Evolutionary conservation across 306 rosid genomes (phyloP).

Genomic region (Inga leiocalycina): DNA sequence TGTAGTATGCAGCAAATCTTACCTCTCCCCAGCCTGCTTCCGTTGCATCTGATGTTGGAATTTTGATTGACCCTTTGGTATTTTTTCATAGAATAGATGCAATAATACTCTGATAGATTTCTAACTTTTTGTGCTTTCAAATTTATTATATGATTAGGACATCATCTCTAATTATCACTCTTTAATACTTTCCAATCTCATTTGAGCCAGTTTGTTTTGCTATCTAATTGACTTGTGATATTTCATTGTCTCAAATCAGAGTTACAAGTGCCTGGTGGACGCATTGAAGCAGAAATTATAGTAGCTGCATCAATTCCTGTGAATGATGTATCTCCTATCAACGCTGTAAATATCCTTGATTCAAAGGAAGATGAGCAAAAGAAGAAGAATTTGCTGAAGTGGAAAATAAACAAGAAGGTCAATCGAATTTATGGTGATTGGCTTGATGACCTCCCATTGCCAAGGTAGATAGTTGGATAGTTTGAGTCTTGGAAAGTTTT

Average conservation of each 20-base stretch:
- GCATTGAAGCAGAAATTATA: conserved; percentile 53
- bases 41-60: neutral
- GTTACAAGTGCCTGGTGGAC: conserved; percentile 53
- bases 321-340: conserved; percentile 45
- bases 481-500: conserved; percentile 16
- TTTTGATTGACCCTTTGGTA: neutral
- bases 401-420: conserved; percentile 80
- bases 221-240: conserved; percentile 14
- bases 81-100: neutral
- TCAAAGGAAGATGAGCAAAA: conserved; percentile 51
- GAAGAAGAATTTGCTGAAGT: conserved; percentile 56
- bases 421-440: conserved; percentile 87
- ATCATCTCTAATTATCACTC: conserved; percentile 23
- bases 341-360: conserved; percentile 32
- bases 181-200: neutral
- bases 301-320: conserved; percentile 42
- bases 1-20: conserved; percentile 9
- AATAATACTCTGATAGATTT: neutral
- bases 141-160: neutral
- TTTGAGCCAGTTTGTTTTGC: neutral
- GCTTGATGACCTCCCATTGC: conserved; percentile 81
- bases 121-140: neutral
- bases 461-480: conserved; percentile 44
- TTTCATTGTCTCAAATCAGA: conserved; percentile 53
- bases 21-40: neutral